Percentiles rank a stretch among this genome's conserved stretches.
Evolutionary conservation across 2,329 filamentous ascomycete genomes (phyloP).

Genomic region (Coniochaeta hoffmannii): DNA sequence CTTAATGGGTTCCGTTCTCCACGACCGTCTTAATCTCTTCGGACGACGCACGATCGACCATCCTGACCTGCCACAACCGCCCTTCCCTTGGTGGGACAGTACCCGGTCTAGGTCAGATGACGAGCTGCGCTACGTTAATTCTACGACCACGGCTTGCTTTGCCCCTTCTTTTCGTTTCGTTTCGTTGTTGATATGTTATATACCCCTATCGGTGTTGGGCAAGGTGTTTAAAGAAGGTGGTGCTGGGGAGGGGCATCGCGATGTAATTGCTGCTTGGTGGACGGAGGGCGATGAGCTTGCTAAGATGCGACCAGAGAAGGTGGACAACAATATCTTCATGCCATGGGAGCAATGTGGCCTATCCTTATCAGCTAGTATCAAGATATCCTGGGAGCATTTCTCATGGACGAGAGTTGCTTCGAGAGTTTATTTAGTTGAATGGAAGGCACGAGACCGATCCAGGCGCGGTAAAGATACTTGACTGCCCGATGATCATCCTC

Average conservation of each 20-base stretch:
- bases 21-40: conserved; percentile 21
- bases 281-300: not conserved
- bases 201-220: conserved; percentile 24
- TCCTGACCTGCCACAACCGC: conserved; percentile 11
- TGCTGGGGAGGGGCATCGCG: conserved; percentile 19
- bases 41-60: conserved; percentile 4
- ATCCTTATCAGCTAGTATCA: conserved; percentile 8
- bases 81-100: not conserved
- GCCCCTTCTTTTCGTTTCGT: conserved; percentile 23
- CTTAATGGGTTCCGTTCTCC: conserved; percentile 24
- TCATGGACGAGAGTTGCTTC: not conserved
- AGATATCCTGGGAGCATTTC: conserved; percentile 12
- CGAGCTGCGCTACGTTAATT: conserved; percentile 9
- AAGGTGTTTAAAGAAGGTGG: conserved; percentile 20
- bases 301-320: not conserved
- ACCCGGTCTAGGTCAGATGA: not conserved
- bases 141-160: conserved; percentile 18
- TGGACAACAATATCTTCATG: conserved; percentile 6
- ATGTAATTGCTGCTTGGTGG: conserved; percentile 14
- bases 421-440: not conserved
- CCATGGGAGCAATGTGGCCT: conserved; percentile 4
- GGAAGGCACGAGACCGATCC: not conserved
- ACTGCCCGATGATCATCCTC: not conserved
- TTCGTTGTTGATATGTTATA: conserved; percentile 33
- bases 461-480: not conserved